Evolutionary conservation across 345 rosid species (phyloP), one percentile per base, ranked within the genome.

Genomic region (Salix udensis): DNA sequence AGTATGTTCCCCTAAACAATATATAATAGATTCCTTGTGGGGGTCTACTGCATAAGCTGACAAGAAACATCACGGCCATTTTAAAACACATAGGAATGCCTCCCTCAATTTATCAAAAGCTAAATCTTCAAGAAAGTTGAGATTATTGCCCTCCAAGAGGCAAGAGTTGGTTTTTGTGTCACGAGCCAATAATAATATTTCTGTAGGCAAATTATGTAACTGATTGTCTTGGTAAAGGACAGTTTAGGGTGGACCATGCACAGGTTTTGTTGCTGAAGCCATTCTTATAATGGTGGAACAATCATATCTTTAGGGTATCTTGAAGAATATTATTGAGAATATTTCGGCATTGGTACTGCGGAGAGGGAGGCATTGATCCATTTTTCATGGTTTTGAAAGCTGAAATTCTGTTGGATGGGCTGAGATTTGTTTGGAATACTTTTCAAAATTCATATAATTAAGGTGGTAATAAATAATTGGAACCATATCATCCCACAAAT

Each of bases 101-200:
- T 68, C 44, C 26, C 39, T 58, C 52, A 67, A 55, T 77, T 71
- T 58, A 69, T 72, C 53, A 71, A 80, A 77, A 78, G 74, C 67
- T 67, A 34, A 34, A 28, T 65, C 66, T 55, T 78, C 31, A 62
- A 67, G 76, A 71, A 75, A 81, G 31, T 61, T 69, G 6, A 70
- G 85, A 77, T 80, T 84, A 81, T 82, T 87, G 82, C 77, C 80
- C 71, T 74, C 83, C 58, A 24, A 73, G 62, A 65, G 61, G 70
- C 77, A 72, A 74, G 46, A 68, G 13, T 82, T 88, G 90, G 87
- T 84, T 87, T 69, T 81, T 86, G 79, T 86, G 88, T 90, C 90
- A 90, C 88, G 81, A 67, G 91, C 44, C 67, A 61, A 74, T 53
- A 19, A 74, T 72, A 74, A 66, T 73, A 48, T 67, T 28, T 26